Evolutionary conservation across 345 rosid genomes (phyloP), one percentile per base, ranked within the genome.

Genomic region (Hevea brasiliensis): DNA sequence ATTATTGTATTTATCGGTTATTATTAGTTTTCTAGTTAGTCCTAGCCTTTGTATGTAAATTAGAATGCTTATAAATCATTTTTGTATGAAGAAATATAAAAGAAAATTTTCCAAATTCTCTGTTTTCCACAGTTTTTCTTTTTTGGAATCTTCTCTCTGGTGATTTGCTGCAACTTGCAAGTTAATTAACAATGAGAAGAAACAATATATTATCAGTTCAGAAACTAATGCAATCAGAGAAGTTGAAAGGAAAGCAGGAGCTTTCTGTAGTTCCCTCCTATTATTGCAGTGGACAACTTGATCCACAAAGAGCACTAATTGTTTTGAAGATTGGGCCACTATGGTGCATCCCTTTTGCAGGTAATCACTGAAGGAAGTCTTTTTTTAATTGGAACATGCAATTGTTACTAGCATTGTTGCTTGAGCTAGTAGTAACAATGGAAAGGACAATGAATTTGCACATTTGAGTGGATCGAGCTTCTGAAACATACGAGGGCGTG

Each of bases 171-270:
- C 91, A 95, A 98, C 99, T 35, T 95, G 99, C 90, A 95, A 91
- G 87, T 84, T 95, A 83, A 87, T 95, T 71, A 89, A 89, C 88
- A 95, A 95, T 84, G 94, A 84, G 55, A 92, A 93, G 98, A 95
- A 91, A 83, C 97, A 89, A 78, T 95, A 93, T 79, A 83, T 91
- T 71, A 89, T 95, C 72, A 95, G 93, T 76, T 92, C 99, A n/a
- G 99, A 95, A 82, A 91, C 96, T 54, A 92, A 92, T 79, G 89
- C 83, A 57, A 92, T 95, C 69, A 85, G 96, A 78, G 86, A 85
- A 76, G 65, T 76, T 74, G 79, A 76, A 41, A 37, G 79, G 79
- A 64, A 70, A 74, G 24, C 74, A 54, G 42, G 79, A 76, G 71
- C 58, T 76, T 40, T 76, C 79, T 55, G 65, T 68, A 44, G 74